phyloP scores from a whole-genome alignment of 805 yeast species.

The Kluyveromyces dobzhanskii region DNA sequence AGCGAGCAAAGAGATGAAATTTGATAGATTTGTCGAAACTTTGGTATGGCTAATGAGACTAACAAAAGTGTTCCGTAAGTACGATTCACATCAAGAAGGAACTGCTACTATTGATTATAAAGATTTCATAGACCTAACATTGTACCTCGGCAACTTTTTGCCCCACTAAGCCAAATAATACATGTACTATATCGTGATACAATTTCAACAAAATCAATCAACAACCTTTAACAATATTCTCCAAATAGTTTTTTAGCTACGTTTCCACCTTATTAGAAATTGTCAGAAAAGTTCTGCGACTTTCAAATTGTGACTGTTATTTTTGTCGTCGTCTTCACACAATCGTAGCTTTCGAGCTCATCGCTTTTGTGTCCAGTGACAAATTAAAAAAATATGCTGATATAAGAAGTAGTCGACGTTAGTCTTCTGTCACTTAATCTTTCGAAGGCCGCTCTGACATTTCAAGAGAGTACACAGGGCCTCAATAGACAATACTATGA shows the following conservation, averaged over 20 bases:
- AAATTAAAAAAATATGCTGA: background rate
- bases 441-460: too few relatives aligned
- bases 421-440: too few relatives aligned
- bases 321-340: too few relatives aligned
- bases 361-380: background rate
- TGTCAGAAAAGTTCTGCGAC: too few relatives aligned
- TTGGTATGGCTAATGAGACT: slow-evolving; percentile 67
- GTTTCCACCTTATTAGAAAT: too few relatives aligned
- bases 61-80: slow-evolving; percentile 71
- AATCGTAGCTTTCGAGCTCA: too few relatives aligned
- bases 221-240: too few relatives aligned
- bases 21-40: slow-evolving; percentile 76
- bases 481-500: background rate
- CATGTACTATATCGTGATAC: background rate
- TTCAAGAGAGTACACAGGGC: too few relatives aligned
- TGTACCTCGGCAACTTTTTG: slow-evolving; percentile 31
- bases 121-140: slow-evolving; percentile 51
- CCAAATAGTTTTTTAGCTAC: too few relatives aligned
- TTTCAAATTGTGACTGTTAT: too few relatives aligned
- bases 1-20: slow-evolving; percentile 41
- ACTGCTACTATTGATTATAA: slow-evolving; percentile 57
- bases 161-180: slow-evolving; percentile 18
- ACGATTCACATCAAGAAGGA: slow-evolving; percentile 68
- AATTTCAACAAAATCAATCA: too few relatives aligned
- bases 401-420: too few relatives aligned